Percentiles rank a stretch among this genome's conserved stretches.
Conservation (phyloP, 192 early-diverging fungal species). For the Dissophora ornata region DNA sequence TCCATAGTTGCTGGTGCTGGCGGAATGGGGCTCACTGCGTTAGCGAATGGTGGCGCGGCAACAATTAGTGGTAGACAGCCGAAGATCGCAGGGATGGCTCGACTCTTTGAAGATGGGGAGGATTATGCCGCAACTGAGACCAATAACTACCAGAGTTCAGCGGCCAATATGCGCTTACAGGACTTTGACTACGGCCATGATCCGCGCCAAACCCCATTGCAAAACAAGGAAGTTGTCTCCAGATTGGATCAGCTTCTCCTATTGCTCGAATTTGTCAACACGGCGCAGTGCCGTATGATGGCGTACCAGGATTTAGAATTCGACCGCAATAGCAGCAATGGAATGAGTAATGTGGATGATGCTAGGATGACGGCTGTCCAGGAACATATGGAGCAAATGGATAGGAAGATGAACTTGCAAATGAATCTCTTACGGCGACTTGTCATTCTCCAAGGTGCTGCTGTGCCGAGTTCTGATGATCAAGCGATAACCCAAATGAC, state of each 20-base stretch:
- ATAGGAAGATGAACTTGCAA: constrained; percentile 47
- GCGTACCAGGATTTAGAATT: constrained; percentile 46
- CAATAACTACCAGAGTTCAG: neutral
- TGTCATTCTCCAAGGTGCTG: constrained; percentile 3
- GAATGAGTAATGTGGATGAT: constrained; percentile 57
- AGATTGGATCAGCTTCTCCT: constrained; percentile 43
- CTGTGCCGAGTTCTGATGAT: neutral
- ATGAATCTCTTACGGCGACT: constrained; percentile 60
- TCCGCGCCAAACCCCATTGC: neutral
- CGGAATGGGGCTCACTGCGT: neutral
- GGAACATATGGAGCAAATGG: constrained; percentile 60
- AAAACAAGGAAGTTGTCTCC: constrained; percentile 22
- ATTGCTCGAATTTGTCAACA: constrained; percentile 50
- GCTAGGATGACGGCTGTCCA: constrained; percentile 65
- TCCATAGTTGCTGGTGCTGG: constrained; percentile 8
- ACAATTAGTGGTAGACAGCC: constrained; percentile 3
- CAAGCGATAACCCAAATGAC: neutral
- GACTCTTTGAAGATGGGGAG: constrained; percentile 35
- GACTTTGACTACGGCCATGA: constrained; percentile 5
- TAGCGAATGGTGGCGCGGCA: neutral
- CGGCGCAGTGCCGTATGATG: constrained; percentile 53
- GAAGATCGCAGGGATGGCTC: constrained; percentile 46
- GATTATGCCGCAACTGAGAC: neutral
- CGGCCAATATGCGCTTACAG: neutral
- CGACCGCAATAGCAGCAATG: constrained; percentile 7